Base-by-base conservation (phyloP, 768 basidiomycete genomes). In the Sporobolomyces phaffii region DNA sequence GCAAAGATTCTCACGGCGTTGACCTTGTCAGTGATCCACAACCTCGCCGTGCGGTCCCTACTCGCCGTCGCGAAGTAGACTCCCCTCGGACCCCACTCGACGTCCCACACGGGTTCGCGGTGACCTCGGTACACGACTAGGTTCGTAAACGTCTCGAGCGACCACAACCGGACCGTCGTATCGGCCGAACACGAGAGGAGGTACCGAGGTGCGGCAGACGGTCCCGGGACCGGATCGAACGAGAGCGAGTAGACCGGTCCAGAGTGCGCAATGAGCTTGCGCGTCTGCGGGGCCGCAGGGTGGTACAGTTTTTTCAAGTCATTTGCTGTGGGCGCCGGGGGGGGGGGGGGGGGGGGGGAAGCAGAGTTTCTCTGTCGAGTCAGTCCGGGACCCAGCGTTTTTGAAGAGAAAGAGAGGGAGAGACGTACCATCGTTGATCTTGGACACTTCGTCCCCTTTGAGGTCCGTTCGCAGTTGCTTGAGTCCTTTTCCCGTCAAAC, bases 61-160 rank as follows among this genome's bases (percentile, higher is more conserved):
- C 92, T 93, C 22, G 85, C 93, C 22, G 90, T 94, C 10, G 96
- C 94, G 77, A 99, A 99, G 79, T 99, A 97, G n/a, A 93, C 85
- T 6, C 96, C 93, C 82, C 91, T 86, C 14, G 96, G 94, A 74
- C 90, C 93, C 96, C 96, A 99, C 76, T 97, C 88, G 17, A 94
- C 92, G 73, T 98, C 96, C 96, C 96, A 99, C 1, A 99, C 87
- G 0, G 96, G 92, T 77, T 96, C 93, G 76, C 93, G 87, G 73
- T 99, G 96, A 0, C 96, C 94, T 38, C 91, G 84, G 76, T 92
- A 99, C 9, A 88, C 92, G 24, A 92, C 92, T 14, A 98, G 79
- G 73, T 96, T 96, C 20, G 89, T 84, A 83, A 91, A 85, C 1
- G 94, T 96, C 69, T 98, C 91, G 78, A 97, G 80, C 8, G 91